A percentile compares a stretch with the other conserved stretches of the same genome.
Conservation (phyloP, 306 rosid genomes). For the Castanea sativa region DNA sequence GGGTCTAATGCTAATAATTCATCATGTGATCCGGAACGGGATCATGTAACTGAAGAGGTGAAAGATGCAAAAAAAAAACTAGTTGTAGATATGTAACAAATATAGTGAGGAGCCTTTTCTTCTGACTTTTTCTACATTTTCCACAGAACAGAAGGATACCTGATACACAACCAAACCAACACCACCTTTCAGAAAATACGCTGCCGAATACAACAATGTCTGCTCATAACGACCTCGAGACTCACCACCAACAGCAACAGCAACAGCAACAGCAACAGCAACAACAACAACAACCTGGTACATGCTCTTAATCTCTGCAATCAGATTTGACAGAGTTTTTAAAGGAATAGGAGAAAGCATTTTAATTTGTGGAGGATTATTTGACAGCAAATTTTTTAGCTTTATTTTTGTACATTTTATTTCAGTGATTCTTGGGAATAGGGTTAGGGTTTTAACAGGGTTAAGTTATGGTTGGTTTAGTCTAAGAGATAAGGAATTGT, state of each 20-base stretch:
- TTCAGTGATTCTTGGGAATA: background rate
- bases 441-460: background rate
- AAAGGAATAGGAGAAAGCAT: background rate
- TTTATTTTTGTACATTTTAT: background rate
- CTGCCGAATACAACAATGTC: slow-evolving; percentile 18
- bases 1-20: too few relatives aligned
- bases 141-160: too few relatives aligned
- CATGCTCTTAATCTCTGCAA: background rate
- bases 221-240: slow-evolving; percentile 27
- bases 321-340: background rate
- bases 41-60: too few relatives aligned
- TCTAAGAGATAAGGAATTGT: background rate
- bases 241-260: slow-evolving; percentile 3
- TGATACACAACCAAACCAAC: background rate
- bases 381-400: too few relatives aligned
- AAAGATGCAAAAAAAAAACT: too few relatives aligned
- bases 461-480: background rate
- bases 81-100: too few relatives aligned
- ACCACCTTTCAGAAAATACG: background rate
- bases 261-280: slow-evolving; percentile 12
- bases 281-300: slow-evolving; percentile 21
- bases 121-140: too few relatives aligned
- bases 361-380: background rate
- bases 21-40: too few relatives aligned
- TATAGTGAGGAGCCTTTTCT: too few relatives aligned